Evolutionary conservation across 371 early-diverging fungal genomes (phyloP), one percentile per base, ranked within the genome.

Genomic region (Actinomortierella wolfii): DNA sequence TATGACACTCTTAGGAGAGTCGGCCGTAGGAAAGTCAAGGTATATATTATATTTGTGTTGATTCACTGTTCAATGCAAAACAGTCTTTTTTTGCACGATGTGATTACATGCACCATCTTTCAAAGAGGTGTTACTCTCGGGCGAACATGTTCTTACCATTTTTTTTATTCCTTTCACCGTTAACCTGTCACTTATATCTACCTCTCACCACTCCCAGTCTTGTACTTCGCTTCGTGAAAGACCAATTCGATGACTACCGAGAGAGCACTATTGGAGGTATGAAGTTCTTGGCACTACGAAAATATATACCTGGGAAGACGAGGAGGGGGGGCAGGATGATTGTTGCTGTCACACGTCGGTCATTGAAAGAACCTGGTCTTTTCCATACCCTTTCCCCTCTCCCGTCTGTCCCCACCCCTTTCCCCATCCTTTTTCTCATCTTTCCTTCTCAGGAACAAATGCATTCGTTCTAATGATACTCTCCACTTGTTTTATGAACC

Each of bases 181-280:
- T 24, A 29, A 17, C 40, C 2, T 44, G 28, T 13, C 29, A 46
- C 42, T 18, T 52, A 28, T 83, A 84, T 45, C 83, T 81, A 40
- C 34, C 73, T 84, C 20, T 11, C 7, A 56, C 69, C 21, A 23
- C 51, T 40, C 24, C 57, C 77, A 94, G 92, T 76, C 82, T 94
- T 67, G 98, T 97, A 29, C 89, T 94, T 61, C 92, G 99, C 51
- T 97, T 97, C 76, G 96, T 96, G 51, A 96, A 95, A 78, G 94
- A 94, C 78, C 94, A 95, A 76, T 98, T 96, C 81, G 94, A 96
- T 68, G 97, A 97, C 74, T 95, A 97, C 79, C 91, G 95, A 83
- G 98, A 97, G 76, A 97, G 97, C 63, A 98, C 99, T 44, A 97
- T 97, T 77, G 98, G 98, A 80, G 94, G 93, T 91, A 84, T 69